Conservation (phyloP, 306 rosid species). For the Cucumis melo region DNA sequence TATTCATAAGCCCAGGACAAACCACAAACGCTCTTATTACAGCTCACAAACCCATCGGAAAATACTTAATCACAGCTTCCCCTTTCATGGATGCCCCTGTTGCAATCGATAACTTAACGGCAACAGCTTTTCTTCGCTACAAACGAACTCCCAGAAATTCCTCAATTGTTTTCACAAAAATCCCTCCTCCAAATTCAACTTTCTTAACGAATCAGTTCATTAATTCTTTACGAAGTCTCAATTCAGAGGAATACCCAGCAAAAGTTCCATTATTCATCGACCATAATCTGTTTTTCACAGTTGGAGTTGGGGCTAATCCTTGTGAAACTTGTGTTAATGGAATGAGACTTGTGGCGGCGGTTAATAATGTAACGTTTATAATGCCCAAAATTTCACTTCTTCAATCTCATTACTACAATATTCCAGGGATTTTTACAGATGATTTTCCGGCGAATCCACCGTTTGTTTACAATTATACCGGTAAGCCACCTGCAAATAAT, state of each 20-base stretch:
- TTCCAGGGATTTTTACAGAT: constrained; percentile 40
- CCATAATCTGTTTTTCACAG: constrained; percentile 41
- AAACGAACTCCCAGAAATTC: constrained; percentile 26
- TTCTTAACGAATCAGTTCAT: constrained; percentile 21
- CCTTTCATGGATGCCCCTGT: constrained; percentile 77
- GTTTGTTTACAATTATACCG: constrained; percentile 40
- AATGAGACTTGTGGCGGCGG: constrained; percentile 26
- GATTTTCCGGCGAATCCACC: constrained; percentile 61
- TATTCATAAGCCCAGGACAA: constrained; percentile 64
- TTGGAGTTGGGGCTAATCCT: constrained; percentile 40
- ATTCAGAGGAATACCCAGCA: constrained; percentile 45
- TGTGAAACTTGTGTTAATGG: constrained; percentile 35
- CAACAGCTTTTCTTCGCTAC: constrained; percentile 40
- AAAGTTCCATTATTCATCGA: constrained; percentile 36
- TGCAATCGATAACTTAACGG: constrained; percentile 40
- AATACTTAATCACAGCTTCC: constrained; percentile 42
- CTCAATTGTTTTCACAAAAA: constrained; percentile 17
- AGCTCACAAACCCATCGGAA: constrained; percentile 29
- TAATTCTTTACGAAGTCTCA: constrained; percentile 51
- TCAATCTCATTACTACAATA: constrained; percentile 51
- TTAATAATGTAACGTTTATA: constrained; percentile 43
- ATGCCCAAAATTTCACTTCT: constrained; percentile 49
- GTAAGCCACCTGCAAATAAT: constrained; percentile 29
- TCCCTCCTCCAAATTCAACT: constrained; percentile 58
- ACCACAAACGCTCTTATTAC: constrained; percentile 52